These are phyloP conservation scores for Cicer pinnatifidum DNA, from an alignment of 306 rosid species.

Conservation along the genomic window DNA sequence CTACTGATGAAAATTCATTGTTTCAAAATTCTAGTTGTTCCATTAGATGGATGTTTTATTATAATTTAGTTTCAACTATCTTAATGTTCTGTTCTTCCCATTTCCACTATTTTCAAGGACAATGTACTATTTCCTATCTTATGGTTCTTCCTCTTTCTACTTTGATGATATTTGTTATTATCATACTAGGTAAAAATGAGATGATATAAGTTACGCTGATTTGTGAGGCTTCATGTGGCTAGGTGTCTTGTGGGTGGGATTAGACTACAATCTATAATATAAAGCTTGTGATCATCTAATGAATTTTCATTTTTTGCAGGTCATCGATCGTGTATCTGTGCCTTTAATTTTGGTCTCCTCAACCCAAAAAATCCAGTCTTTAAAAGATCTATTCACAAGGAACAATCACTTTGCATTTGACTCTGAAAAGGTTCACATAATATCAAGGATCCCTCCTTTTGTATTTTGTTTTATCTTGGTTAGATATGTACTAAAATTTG, in stretches of 20 bases:
- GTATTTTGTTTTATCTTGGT: conserved; percentile 32
- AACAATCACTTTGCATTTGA: conserved; percentile 71
- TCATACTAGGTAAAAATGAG: conserved; percentile 1
- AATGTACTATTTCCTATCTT: conserved; percentile 26
- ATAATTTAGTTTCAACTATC: conserved; percentile 23
- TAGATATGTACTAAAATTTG: conserved; percentile 17
- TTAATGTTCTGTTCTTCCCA: conserved; percentile 23
- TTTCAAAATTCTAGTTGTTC: conserved; percentile 9
- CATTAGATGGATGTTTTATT: conserved; percentile 26
- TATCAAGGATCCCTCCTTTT: conserved; percentile 40
- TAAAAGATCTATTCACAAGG: conserved; percentile 59
- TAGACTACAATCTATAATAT: conserved; percentile 1
- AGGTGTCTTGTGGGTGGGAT: conserved; percentile 32
- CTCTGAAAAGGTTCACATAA: conserved; percentile 65
- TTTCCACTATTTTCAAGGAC: background rate
- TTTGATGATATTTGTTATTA: conserved; percentile 25
- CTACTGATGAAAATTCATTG: conserved; percentile 25
- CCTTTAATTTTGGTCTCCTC: conserved; percentile 84
- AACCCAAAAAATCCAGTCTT: conserved; percentile 53
- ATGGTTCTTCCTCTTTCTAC: conserved; percentile 36
- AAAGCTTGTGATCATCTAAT: conserved; percentile 42
- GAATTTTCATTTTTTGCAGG: conserved; percentile 58
- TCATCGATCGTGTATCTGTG: conserved; percentile 57
- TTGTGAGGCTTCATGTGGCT: conserved; percentile 30
- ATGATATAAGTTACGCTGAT: conserved; percentile 39